Percentiles rank a stretch among this genome's conserved stretches.
These are phyloP conservation scores for Pseudopyrenochaeta lycopersici DNA, from an alignment of 2,329 filamentous ascomycete species.

Conservation along the genomic window DNA sequence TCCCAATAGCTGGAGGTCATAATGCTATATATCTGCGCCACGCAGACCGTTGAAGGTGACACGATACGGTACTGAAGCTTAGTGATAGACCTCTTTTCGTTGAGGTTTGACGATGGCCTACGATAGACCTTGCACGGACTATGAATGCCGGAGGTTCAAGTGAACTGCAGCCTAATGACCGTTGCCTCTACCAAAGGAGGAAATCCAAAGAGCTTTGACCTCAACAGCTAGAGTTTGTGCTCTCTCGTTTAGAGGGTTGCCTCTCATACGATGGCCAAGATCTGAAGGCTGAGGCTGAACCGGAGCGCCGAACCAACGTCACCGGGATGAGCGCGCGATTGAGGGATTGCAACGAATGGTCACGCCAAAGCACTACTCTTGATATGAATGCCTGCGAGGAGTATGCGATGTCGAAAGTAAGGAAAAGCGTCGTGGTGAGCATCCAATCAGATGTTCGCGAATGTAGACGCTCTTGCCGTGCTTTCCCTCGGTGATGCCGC, in stretches of 20 bases:
- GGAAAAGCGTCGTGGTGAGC: neutral
- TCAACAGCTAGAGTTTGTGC: neutral
- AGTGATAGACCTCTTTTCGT: neutral
- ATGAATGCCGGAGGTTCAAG: too few species aligned
- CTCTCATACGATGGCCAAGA: neutral
- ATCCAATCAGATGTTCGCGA: constrained; percentile 28
- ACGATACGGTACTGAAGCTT: neutral
- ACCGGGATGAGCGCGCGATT: neutral
- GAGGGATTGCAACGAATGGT: neutral
- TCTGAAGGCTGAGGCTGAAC: neutral
- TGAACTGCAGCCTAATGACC: too few species aligned
- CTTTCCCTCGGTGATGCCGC: constrained; percentile 23
- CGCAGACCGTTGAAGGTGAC: neutral
- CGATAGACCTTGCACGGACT: too few species aligned
- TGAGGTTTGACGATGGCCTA: too few species aligned
- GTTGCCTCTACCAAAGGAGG: too few species aligned
- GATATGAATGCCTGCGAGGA: neutral
- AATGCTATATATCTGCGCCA: constrained; percentile 2
- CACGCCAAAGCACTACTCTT: neutral
- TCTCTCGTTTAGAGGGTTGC: neutral
- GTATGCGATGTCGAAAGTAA: neutral
- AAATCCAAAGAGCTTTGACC: too few species aligned
- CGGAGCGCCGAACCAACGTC: neutral
- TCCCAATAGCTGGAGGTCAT: constrained; percentile 99
- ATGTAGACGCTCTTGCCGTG: constrained; percentile 15